Conservation (phyloP, 345 rosid genomes). For the Gossypium stocksii region DNA sequence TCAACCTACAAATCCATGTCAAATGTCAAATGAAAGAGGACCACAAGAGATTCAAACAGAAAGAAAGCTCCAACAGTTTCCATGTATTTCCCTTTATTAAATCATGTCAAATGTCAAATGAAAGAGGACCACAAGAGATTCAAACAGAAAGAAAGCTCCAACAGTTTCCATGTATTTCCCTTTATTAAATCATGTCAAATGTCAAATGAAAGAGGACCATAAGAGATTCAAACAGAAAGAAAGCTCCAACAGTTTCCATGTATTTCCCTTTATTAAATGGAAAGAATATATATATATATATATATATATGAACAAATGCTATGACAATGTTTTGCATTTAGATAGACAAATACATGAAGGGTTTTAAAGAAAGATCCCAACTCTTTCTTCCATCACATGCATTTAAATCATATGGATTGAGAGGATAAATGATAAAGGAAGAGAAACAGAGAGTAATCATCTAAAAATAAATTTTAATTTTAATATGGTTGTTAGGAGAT, state of each 20-base stretch:
- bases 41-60: neutral
- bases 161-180: neutral
- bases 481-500: neutral
- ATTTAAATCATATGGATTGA: neutral
- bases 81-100: neutral
- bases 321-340: neutral
- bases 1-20: constrained; percentile 33
- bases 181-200: neutral
- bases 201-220: constrained; percentile 15
- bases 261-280: neutral
- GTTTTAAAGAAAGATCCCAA: constrained; percentile 5
- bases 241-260: neutral
- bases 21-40: constrained; percentile 14
- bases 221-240: neutral
- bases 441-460: neutral
- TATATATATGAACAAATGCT: neutral
- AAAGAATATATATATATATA: constrained; percentile 1
- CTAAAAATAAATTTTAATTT: neutral
- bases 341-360: constrained; percentile 4
- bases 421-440: neutral
- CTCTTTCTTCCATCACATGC: neutral
- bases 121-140: constrained; percentile 8
- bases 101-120: constrained; percentile 3
- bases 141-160: neutral
- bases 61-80: neutral